Base-by-base conservation (phyloP, 495 filamentous ascomycete species). In the Hypoxylon rickii region DNA sequence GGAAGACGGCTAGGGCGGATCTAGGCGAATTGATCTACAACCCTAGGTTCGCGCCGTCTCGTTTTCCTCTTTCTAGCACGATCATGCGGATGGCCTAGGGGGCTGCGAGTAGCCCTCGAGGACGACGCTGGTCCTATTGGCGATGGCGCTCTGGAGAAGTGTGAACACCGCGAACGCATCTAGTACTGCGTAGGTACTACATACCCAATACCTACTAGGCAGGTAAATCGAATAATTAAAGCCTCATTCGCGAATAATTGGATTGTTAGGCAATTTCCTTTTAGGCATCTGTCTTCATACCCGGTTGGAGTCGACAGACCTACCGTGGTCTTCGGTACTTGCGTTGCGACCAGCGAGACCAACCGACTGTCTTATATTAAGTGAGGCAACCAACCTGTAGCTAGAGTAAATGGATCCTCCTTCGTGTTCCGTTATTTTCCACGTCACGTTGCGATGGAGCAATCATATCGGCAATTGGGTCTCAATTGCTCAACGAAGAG, bases 1-100 rank as follows among this genome's bases (percentile, higher is more conserved):
- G 18, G 39, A 24, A 48, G 48, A 52, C 58, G 58, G 52, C 52
- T 62, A 62, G 44, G 43, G 48, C 58, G 58, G 52, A 62, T 62
- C 58, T 62, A 57, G 58, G 44, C 58, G 52, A 52, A 49, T 38
- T 46, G 38, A 40, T 19, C 48, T 11, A 18, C 15, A 12, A 12
- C 20, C 43, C 17, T 43, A 62, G 44, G 43, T 37, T 49, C 52
- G 52, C 34, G 58, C 43, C 42, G 48, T 57, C 58, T 40, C 37
- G 13, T 21, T 32, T n/a, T n/a, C n/a, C n/a, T 55, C 15, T 18
- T 10, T 18, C n/a, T 24, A n/a, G 24, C 12, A 36, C 4, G 36
- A 47, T 55, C 58, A 61, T 61, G 58, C 48, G 58, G 51, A 61
- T 21, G 24, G 24, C 10, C 24, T 4, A 21, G 18, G 21, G 32